Base-by-base conservation (phyloP, 2,329 filamentous ascomycete genomes). In the Trichoderma sp. region DNA sequence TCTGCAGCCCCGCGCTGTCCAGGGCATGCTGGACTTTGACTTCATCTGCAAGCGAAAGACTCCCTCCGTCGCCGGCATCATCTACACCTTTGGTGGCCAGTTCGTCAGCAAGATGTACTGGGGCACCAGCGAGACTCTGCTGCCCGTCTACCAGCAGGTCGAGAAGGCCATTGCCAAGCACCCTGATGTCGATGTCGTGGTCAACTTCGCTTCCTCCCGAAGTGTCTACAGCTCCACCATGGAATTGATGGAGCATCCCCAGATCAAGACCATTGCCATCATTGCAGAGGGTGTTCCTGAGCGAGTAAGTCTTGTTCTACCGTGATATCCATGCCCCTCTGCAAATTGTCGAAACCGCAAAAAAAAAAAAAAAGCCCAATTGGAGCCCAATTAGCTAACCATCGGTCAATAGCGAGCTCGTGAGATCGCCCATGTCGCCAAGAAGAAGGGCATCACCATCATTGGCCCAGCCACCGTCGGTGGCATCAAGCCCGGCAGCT, bases 81-180 rank as follows among this genome's bases (percentile, higher is more conserved):
- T 99, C 88, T 99, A 99, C 88, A 97, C 96, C 77, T 99, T 99
- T 80, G 96, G 96, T 81, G 96, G 96, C 75, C 96, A 99, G 85
- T 99, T 99, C 90, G 96, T 99, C 81, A 97, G 94, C 90, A 99
- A 99, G 91, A 98, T 99, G 96, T 99, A 99, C 92, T 99, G 96
- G 96, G 96, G 96, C 79, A 99, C 96, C 79, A 97, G 94, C 85
- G 96, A 99, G 88, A 99, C 96, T 72, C 90, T 99, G 74, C 89
- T 99, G 76, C 96, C 96, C 72, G 96, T 99, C 81, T 99, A 99
- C 89, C 95, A 99, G 86, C 89, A 93, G 79, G 91, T 94, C 60
- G 86, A 89, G 76, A 97, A 97, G 87, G 96, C 96, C 76, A 90
- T 97, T 80, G 89, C 89, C 82, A 99, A 99, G 90, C 96, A 99